These are phyloP conservation scores for Fusarium pseudocircinatum DNA, from an alignment of 2,329 filamentous ascomycete species.

Conservation along the genomic window DNA sequence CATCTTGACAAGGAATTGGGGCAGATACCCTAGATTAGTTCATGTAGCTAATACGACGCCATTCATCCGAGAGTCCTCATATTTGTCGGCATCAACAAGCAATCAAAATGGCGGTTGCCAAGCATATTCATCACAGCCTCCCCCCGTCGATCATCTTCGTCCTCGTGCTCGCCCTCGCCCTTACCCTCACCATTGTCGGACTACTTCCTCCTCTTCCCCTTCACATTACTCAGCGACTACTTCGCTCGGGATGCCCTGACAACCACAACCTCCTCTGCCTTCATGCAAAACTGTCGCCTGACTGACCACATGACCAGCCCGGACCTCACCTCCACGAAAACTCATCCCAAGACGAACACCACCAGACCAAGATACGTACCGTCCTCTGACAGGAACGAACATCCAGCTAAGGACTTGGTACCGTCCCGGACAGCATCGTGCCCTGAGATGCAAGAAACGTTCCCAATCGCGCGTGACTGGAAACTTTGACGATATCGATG, in stretches of 20 bases:
- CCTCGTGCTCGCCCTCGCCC: accelerated
- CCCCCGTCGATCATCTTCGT: accelerated
- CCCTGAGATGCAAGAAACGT: accelerated
- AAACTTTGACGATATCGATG: accelerated
- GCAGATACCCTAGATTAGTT: too few species aligned
- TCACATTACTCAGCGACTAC: accelerated
- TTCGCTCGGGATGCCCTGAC: neutral
- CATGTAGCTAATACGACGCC: too few species aligned
- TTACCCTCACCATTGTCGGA: neutral
- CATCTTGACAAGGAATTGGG: too few species aligned
- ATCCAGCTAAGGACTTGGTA: neutral
- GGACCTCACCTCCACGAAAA: accelerated
- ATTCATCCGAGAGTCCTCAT: too few species aligned
- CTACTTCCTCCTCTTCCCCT: neutral
- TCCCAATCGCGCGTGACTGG: neutral
- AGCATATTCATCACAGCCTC: neutral
- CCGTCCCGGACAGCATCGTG: accelerated
- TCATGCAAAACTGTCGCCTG: neutral
- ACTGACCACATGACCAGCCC: neutral
- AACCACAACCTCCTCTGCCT: neutral
- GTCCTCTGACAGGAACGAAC: neutral
- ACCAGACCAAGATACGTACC: accelerated
- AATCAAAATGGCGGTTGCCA: too few species aligned
- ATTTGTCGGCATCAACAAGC: too few species aligned
- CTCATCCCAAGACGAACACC: neutral